Percentiles rank a stretch among this genome's conserved stretches.
Conservation (phyloP, 192 early-diverging fungal species). For the Lobosporangium transversale region DNA sequence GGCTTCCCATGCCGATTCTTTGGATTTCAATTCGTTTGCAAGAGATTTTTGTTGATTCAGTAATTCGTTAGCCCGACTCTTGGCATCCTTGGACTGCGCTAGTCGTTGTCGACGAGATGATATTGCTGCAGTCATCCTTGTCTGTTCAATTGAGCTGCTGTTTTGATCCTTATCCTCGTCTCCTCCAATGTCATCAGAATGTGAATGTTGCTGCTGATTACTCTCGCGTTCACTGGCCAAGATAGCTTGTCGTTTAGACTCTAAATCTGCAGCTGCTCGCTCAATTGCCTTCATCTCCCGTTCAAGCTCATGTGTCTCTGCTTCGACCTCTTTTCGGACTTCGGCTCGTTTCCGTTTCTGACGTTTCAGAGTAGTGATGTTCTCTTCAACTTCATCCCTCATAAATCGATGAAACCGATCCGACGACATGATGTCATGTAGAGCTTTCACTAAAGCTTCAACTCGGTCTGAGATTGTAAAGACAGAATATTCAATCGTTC, state of each 20-base stretch:
- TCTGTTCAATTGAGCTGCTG: background rate
- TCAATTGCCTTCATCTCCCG: constrained; percentile 44
- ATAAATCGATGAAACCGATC: constrained; percentile 42
- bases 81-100: constrained; percentile 40
- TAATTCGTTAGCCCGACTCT: constrained; percentile 23
- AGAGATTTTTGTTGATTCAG: constrained; percentile 33
- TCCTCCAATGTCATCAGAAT: background rate
- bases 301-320: constrained; percentile 28
- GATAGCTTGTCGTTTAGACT: constrained; percentile 27
- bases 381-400: constrained; percentile 46
- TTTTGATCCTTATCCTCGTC: background rate
- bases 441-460: constrained; percentile 38
- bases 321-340: constrained; percentile 37
- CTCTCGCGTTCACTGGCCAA: constrained; percentile 31
- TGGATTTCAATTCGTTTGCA: constrained; percentile 25
- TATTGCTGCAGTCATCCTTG: constrained; percentile 13
- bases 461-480: constrained; percentile 34
- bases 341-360: constrained; percentile 39
- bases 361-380: constrained; percentile 32
- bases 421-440: constrained; percentile 41
- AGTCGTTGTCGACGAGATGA: constrained; percentile 24
- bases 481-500: constrained; percentile 26
- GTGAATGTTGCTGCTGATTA: constrained; percentile 7
- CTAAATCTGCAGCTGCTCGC: constrained; percentile 26
- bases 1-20: constrained; percentile 41